Evolutionary conservation across 169 alveolate species (phyloP).

Genomic region (Cyclospora cayetanensis): DNA sequence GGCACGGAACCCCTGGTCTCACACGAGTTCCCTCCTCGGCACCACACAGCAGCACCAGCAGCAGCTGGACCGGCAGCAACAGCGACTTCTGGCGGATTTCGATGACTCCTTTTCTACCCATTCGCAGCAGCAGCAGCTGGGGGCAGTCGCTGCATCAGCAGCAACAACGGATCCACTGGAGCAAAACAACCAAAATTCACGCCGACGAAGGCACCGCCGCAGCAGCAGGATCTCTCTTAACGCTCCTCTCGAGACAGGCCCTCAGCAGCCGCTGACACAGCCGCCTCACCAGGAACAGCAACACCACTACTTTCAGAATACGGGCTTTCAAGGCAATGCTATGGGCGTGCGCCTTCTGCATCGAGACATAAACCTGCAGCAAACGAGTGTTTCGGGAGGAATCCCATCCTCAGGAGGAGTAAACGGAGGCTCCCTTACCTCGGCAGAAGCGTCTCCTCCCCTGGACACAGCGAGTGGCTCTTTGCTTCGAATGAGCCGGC

Average conservation of each 20-base stretch:
- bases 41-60: neutral
- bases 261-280: neutral
- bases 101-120: neutral
- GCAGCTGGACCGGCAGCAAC: conserved; percentile 33
- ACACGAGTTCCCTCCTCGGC: neutral
- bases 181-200: neutral
- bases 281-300: neutral
- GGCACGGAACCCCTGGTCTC: neutral
- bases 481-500: neutral
- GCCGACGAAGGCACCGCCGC: conserved; percentile 27
- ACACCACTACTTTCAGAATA: neutral
- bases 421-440: neutral
- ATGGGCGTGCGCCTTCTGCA: neutral
- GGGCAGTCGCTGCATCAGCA: conserved; percentile 3
- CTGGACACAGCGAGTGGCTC: neutral
- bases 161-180: neutral
- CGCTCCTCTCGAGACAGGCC: neutral
- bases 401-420: too few relatives aligned
- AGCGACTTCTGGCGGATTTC: neutral
- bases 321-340: neutral
- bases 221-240: neutral
- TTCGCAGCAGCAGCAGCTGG: conserved; percentile 4
- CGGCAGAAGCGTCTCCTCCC: neutral
- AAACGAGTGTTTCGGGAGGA: too few relatives aligned
- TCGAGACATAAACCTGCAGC: neutral